Conservation (phyloP, 1,284 basidiomycete genomes). For the Chiua sp. region DNA sequence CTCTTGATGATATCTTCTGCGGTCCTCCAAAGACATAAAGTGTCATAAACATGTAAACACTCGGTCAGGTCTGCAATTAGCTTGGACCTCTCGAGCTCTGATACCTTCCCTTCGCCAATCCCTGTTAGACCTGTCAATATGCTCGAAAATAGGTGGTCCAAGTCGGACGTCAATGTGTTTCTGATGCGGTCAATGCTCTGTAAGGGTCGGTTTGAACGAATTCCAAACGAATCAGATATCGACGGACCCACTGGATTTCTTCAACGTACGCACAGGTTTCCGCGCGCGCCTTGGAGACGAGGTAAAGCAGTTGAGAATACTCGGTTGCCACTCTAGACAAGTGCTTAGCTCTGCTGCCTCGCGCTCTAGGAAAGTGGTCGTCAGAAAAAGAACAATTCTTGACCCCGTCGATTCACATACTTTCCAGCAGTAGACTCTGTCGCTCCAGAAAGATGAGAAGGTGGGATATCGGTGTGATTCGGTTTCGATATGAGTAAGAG, state of each 20-base stretch:
- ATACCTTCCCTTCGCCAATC: slow-evolving; percentile 47
- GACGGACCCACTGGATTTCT: slow-evolving; percentile 85
- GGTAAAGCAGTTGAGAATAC: slow-evolving; percentile 93
- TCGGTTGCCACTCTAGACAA: slow-evolving; percentile 87
- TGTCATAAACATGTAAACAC: slow-evolving; percentile 84
- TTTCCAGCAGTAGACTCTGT: slow-evolving; percentile 26
- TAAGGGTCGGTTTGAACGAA: slow-evolving; percentile 17
- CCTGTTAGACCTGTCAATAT: slow-evolving; percentile 56
- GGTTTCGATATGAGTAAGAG: slow-evolving; percentile 66
- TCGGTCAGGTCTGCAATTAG: slow-evolving; percentile 70
- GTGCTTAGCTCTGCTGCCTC: slow-evolving; percentile 79
- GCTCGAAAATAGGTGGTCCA: slow-evolving; percentile 78
- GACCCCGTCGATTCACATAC: slow-evolving; percentile 19
- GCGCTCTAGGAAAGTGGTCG: slow-evolving; percentile 45
- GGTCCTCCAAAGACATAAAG: slow-evolving; percentile 80
- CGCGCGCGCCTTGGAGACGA: slow-evolving; percentile 79
- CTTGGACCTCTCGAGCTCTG: slow-evolving; percentile 70
- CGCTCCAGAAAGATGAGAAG: slow-evolving; percentile 28
- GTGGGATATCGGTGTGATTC: slow-evolving; percentile 24
- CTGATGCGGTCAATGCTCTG: slow-evolving; percentile 85
- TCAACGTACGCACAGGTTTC: slow-evolving; percentile 82
- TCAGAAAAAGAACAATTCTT: not conserved
- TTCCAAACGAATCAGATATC: slow-evolving; percentile 23
- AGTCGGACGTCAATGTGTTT: slow-evolving; percentile 80
- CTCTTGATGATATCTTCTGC: slow-evolving; percentile 84